phyloP scores from a whole-genome alignment of 2,329 filamentous ascomycete species.

The Leptosphaerulina australis region DNA sequence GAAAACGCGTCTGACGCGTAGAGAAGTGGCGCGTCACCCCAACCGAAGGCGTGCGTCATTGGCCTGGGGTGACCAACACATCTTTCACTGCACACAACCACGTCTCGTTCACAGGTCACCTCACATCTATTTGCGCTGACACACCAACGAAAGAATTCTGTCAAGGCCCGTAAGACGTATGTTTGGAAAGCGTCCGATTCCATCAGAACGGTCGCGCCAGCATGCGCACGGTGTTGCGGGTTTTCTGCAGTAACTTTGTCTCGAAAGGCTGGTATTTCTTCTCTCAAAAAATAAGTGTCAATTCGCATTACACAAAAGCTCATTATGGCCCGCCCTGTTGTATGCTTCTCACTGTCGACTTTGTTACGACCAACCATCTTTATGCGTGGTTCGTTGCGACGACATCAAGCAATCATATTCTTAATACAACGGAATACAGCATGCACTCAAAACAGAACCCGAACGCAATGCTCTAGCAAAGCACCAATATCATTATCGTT shows the following conservation, averaged over 20 bases:
- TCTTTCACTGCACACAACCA: background rate
- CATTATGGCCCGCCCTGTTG: background rate
- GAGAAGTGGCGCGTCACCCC: conserved; percentile 6
- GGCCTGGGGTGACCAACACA: background rate
- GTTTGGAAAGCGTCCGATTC: background rate
- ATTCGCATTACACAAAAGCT: background rate
- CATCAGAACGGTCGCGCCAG: too few species aligned
- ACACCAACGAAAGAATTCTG: background rate
- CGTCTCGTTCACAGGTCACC: background rate
- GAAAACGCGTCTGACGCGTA: conserved; percentile 19
- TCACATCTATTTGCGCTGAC: background rate
- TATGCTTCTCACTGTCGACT: background rate
- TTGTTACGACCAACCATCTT: background rate
- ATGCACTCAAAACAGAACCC: background rate
- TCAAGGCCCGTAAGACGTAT: background rate
- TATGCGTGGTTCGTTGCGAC: background rate
- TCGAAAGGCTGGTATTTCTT: background rate
- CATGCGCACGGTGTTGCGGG: conserved; percentile 1
- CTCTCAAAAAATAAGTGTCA: background rate
- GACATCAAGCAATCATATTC: background rate
- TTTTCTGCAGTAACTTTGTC: conserved; percentile 1
- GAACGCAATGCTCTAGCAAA: conserved; percentile 6
- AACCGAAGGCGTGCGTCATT: conserved; percentile 3
- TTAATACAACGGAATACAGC: background rate
- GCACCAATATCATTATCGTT: background rate